Base-by-base conservation (phyloP, 371 early-diverging fungal species). In the Mucor racemosus region DNA sequence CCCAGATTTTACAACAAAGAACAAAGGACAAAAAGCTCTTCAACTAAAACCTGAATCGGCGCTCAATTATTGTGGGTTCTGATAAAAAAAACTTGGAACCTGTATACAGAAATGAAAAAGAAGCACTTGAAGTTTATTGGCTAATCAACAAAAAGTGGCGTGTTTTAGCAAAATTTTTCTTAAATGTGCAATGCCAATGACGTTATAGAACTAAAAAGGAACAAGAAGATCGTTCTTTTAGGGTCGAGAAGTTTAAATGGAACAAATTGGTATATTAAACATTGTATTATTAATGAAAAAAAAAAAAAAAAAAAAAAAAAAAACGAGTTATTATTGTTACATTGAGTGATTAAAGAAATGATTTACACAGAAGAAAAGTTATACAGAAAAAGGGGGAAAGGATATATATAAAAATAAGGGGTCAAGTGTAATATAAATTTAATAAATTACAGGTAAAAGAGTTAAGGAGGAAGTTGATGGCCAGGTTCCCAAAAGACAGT, bases 401-500 rank as follows among this genome's bases (percentile, higher is more conserved):
- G 13, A 59, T 21, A 50, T 44, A 46, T 19, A 53, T 53, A 53
- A 31, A 11, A 53, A 14, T 13, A 14, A 26, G 53, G 31, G 26
- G 26, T 53, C 21, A 53, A 53, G 53, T 53, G 31, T 14, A 53
- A 53, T 53, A 31, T 53, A 53, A 53, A 53, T 53, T 26, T 53
- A 53, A 31, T 53, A 53, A 50, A 31, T 13, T 53, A 53, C 53
- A 53, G 53, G 31, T 53, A 53, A 53, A 50, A 5, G 38, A 38
- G 53, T 44, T 34, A 60, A 17, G 46, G 61, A 60, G 61, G 46
- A 26, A 14, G 42, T 13, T 55, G 58, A 21, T 26, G 50, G 31
- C 31, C 31, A 42, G 66, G 56, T 50, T 74, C 68, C 60, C 67
- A 78, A 69, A 62, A 66, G n/a, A 78, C 70, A 44, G 78, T 78